Evolutionary conservation across 257 asterid species (phyloP), one percentile per base, ranked within the genome.

Genomic region (Dorcoceras hygrometricum): DNA sequence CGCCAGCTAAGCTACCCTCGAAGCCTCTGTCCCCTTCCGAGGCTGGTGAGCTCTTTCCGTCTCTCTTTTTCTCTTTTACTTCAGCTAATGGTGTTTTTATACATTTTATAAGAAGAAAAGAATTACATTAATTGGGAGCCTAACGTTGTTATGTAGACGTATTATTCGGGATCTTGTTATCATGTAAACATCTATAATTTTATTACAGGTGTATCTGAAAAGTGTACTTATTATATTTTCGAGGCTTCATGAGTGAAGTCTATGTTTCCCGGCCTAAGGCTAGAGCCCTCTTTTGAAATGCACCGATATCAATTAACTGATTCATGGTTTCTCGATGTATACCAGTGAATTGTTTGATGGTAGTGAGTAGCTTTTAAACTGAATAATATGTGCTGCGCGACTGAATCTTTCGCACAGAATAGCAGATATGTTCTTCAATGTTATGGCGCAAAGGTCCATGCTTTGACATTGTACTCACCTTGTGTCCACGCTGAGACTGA

Each of bases 1-100:
- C 60, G 12, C 74, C 57, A 61, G 22, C 84, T 20, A 76, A 83
- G 75, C 89, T 88, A 62, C 96, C 97, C 22, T 34, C 87, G 23
- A 88, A 83, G 84, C 96, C 97, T 57, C 83, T 79, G 39, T 89
- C 96, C 11, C 93, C 95, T 4, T 61, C 89, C 72, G 89, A 86
- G 75, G 87, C 96, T 56, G 93, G 97, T 90, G 5, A 66, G 79
- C 43, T 55, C 8, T 46, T 5, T 54, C 23, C 36, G 10, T 26
- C 19, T 55, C n/a, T 16, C 4, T 43, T 29, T 32, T 20, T 75
- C 22, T 53, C 10, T 43, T 43, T 43, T 12, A 4, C n/a, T 43
- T 14, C 19, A 43, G 51, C 19, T 16, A 43, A 43, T 43, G n/a
- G 6, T 14, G 51, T 39, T 12, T 3, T n/a, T 39, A 14, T 39